Conservation (phyloP, 768 basidiomycete genomes). For the Termitomyces sp. region DNA sequence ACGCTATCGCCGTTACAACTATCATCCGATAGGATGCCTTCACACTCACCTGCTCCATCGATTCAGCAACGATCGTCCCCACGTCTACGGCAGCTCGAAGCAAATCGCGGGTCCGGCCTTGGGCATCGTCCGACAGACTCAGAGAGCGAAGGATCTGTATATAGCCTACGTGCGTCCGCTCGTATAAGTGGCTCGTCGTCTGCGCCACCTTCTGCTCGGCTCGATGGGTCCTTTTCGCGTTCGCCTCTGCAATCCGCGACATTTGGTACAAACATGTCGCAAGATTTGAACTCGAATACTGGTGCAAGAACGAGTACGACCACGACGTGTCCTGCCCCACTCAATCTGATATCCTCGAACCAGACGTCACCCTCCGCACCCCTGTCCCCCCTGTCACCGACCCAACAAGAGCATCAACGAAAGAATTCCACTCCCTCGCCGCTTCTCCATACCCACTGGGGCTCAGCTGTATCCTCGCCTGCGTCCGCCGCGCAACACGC, state of each 20-base stretch:
- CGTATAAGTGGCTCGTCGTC: neutral
- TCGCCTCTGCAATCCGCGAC: neutral
- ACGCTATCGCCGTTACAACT: neutral
- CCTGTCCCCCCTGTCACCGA: neutral
- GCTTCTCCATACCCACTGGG: constrained; percentile 36
- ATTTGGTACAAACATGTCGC: neutral
- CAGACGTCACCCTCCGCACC: neutral
- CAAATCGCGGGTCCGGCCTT: neutral
- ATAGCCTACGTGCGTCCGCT: neutral
- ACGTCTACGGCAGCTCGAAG: neutral
- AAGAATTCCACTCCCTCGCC: constrained; percentile 21
- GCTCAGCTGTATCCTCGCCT: constrained; percentile 27
- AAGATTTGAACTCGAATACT: neutral
- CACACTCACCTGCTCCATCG: neutral
- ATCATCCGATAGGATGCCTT: neutral
- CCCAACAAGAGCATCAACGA: neutral
- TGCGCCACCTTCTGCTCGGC: neutral
- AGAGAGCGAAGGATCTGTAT: neutral
- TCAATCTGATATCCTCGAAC: constrained; percentile 16
- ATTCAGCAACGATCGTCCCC: neutral
- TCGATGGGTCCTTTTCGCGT: neutral
- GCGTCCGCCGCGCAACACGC: constrained; percentile 15
- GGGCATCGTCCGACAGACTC: constrained; percentile 2
- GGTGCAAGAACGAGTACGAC: neutral
- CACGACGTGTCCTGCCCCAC: constrained; percentile 24